A percentile compares a stretch with the other conserved stretches of the same genome.
phyloP scores from a whole-genome alignment of 805 yeast genomes.

The Myxozyma geophila region DNA sequence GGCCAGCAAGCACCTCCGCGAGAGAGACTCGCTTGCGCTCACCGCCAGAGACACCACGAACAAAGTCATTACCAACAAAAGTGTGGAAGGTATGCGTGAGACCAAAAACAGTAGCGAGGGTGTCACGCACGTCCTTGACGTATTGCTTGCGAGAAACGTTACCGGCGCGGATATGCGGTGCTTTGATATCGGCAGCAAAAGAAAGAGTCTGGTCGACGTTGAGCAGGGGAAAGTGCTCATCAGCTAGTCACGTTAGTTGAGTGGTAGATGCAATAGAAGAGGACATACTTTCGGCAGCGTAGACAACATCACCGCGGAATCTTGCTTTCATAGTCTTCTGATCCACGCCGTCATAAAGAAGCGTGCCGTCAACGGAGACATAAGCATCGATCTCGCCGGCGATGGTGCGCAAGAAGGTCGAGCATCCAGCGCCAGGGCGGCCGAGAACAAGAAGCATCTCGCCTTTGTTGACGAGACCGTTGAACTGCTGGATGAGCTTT shows the following conservation, averaged over 20 bases:
- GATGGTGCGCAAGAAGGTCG: constrained; percentile 69
- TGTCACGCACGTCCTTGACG: constrained; percentile 82
- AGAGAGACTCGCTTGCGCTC: constrained; percentile 62
- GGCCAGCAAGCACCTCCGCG: constrained; percentile 54
- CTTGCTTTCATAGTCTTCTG: constrained; percentile 62
- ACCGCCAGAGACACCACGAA: constrained; percentile 68
- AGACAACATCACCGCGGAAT: constrained; percentile 57
- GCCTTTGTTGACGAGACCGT: constrained; percentile 64
- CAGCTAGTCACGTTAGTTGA: constrained; percentile 1
- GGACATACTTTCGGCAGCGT: constrained; percentile 38
- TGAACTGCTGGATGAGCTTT: constrained; percentile 48
- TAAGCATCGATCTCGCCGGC: constrained; percentile 63
- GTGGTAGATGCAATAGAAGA: background rate
- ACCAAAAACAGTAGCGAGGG: constrained; percentile 53
- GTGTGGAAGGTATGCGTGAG: constrained; percentile 51
- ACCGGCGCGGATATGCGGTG: constrained; percentile 61
- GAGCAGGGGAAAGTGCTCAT: constrained; percentile 68
- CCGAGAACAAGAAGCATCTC: constrained; percentile 74
- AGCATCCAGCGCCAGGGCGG: constrained; percentile 77
- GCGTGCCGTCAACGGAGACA: constrained; percentile 58
- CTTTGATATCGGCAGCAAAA: constrained; percentile 71
- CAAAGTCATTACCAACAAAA: constrained; percentile 52
- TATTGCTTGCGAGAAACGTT: constrained; percentile 54
- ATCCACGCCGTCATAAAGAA: constrained; percentile 64
- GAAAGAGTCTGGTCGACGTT: constrained; percentile 74